Evolutionary conservation across 139 green algal species (phyloP).

Genomic region (Tetradesmus lagerheimii): DNA sequence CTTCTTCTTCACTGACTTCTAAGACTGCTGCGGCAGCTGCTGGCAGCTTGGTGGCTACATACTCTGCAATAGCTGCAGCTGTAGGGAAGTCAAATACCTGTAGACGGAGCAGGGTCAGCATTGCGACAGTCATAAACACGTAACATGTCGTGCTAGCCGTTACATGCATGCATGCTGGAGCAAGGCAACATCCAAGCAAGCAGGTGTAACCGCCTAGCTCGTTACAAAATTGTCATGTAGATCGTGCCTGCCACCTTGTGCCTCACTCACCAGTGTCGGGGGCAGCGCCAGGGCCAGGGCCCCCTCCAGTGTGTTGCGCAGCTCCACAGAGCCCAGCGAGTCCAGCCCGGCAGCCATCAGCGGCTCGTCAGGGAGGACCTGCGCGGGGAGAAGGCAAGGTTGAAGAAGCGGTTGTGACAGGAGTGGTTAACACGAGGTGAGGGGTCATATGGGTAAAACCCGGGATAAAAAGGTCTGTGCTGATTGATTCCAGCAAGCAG

Average conservation of each 20-base stretch:
- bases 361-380: constrained; percentile 65
- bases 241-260: no score
- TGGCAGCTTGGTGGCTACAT: background rate
- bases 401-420: no score
- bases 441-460: no score
- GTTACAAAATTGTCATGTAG: no score
- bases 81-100: constrained; percentile 79
- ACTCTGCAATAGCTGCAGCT: constrained; percentile 57
- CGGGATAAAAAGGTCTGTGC: no score
- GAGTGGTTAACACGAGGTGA: no score
- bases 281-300: constrained; percentile 63
- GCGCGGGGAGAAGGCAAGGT: constrained; percentile 34
- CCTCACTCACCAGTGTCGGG: constrained; percentile 59
- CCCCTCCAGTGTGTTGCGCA: constrained; percentile 78
- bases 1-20: background rate
- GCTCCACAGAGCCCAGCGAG: constrained; percentile 84
- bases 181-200: background rate
- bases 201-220: no score
- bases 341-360: constrained; percentile 88
- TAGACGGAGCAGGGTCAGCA: background rate
- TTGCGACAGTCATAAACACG: background rate
- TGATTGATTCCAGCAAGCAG: no score
- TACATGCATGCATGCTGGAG: constrained; percentile 26
- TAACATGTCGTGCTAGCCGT: no score
- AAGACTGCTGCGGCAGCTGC: background rate